A percentile compares a stretch with the other conserved stretches of the same genome.
phyloP scores from a whole-genome alignment of 257 asterid genomes.

The Dorcoceras hygrometricum region DNA sequence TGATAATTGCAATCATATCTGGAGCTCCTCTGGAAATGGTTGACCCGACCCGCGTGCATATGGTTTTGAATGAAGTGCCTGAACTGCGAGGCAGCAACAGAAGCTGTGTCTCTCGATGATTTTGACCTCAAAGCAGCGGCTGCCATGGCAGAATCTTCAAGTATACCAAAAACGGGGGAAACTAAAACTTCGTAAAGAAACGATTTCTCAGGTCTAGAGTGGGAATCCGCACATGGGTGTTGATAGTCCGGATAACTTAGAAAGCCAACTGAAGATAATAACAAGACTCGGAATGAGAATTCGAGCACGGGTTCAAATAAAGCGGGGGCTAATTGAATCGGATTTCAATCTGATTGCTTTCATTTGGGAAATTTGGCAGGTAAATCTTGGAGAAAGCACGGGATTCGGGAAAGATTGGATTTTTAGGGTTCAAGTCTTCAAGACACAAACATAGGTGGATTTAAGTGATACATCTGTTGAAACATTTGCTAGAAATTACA shows the following conservation, averaged over 20 bases:
- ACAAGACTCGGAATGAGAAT: conserved; percentile 18
- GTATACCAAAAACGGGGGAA: conserved; percentile 6
- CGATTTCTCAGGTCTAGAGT: conserved; percentile 18
- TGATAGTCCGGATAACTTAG: neutral
- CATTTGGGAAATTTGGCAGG: neutral
- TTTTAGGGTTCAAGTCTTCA: conserved; percentile 28
- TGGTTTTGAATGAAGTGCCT: conserved; percentile 62
- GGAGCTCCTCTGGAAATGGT: conserved; percentile 45
- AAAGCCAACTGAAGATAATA: neutral
- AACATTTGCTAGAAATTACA: too few relatives aligned
- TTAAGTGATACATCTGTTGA: too few relatives aligned
- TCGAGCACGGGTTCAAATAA: conserved; percentile 22
- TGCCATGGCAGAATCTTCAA: conserved; percentile 45
- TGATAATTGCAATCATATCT: conserved; percentile 33
- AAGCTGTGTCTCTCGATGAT: conserved; percentile 63
- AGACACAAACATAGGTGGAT: too few relatives aligned
- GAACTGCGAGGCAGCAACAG: conserved; percentile 64
- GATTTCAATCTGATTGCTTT: conserved; percentile 17
- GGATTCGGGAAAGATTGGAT: conserved; percentile 25
- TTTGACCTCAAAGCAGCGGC: conserved; percentile 88
- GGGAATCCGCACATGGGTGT: conserved; percentile 24
- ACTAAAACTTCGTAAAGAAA: conserved; percentile 24
- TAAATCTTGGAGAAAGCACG: neutral
- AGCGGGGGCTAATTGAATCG: conserved; percentile 9
- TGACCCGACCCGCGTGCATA: conserved; percentile 55